phyloP scores from a whole-genome alignment of 2,329 filamentous ascomycete species.

The Stemphylium vesicarium region DNA sequence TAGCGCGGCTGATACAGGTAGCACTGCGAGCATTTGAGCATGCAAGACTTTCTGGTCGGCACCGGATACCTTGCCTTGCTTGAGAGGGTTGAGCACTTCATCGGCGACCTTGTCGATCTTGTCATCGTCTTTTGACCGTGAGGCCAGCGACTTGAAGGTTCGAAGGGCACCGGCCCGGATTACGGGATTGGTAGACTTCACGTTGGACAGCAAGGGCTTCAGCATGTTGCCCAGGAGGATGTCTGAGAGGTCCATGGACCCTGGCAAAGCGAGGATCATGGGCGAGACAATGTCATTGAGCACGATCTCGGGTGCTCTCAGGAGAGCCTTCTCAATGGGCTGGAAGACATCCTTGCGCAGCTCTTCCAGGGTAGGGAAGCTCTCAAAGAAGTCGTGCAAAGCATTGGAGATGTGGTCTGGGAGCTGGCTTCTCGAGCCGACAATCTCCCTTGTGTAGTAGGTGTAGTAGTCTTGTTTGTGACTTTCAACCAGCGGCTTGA shows the following conservation, averaged over 20 bases:
- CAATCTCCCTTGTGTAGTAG: conserved; percentile 85
- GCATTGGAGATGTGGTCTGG: conserved; percentile 74
- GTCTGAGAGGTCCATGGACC: conserved; percentile 76
- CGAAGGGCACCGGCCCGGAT: conserved; percentile 78
- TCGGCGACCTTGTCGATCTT: conserved; percentile 72
- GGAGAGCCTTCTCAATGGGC: conserved; percentile 82
- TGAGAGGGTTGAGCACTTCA: conserved; percentile 80
- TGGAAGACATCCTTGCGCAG: conserved; percentile 78
- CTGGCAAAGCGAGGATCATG: conserved; percentile 73
- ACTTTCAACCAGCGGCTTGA: conserved; percentile 67
- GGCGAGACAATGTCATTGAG: conserved; percentile 78
- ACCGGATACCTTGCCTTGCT: conserved; percentile 80
- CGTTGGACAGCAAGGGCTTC: conserved; percentile 86
- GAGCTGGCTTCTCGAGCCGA: conserved; percentile 76
- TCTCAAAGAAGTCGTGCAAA: conserved; percentile 80
- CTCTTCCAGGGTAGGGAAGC: conserved; percentile 76
- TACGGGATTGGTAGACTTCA: conserved; percentile 83
- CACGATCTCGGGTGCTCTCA: conserved; percentile 89
- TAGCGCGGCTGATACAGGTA: conserved; percentile 61
- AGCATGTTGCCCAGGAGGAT: conserved; percentile 74
- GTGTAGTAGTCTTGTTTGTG: conserved; percentile 76
- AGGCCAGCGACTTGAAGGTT: conserved; percentile 75
- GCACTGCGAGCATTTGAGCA: conserved; percentile 75
- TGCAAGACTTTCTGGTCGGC: conserved; percentile 85
- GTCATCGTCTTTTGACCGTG: conserved; percentile 64